Evolutionary conservation across 768 basidiomycete species (phyloP), one percentile per base, ranked within the genome.

Genomic region (Termitomyces sp.): DNA sequence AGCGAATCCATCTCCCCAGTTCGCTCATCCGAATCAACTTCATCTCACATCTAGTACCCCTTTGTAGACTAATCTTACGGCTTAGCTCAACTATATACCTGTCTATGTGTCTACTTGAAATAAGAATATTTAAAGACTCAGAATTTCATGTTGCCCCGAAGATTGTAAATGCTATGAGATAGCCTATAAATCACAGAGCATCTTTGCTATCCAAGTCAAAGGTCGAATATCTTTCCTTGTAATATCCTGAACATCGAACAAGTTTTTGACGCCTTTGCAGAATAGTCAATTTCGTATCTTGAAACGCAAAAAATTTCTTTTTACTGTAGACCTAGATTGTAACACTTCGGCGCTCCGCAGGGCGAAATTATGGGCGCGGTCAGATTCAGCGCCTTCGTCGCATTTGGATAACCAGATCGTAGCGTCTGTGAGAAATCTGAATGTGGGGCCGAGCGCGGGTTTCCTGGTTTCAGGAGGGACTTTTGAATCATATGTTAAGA

Each of bases 401-500:
- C 60, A 63, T 33, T 63, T 70, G 10, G 79, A 74, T 10, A 90
- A 73, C 89, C 89, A 92, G n/a, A 92, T 62, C 0, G 86, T 88
- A 16, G 81, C 83, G 64, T 92, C 90, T 2, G 84, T 81, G 68
- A 90, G 70, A 68, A 82, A 88, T 7, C 85, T 75, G 59, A 92
- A 92, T 1, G 88, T 86, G 1, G 89, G 84, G 0, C 90, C 90
- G 14, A 92, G 74, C 0, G 88, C 87, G 5, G 89, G 88, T 64
- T 88, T 90, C 57, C 81, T 75, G 8, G 68, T 72, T 26, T 61
- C 51, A 12, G 55, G 28, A 55, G 77, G 6, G 54, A 58, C 22
- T 61, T 51, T 54, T 49, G 60, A 30, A 42, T 59, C 58, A 26
- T 61, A 54, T 30, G 58, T 50, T 33, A 58, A 66, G 47, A 63